phyloP scores from a whole-genome alignment of 306 rosid genomes.

The Vicia sativa region DNA sequence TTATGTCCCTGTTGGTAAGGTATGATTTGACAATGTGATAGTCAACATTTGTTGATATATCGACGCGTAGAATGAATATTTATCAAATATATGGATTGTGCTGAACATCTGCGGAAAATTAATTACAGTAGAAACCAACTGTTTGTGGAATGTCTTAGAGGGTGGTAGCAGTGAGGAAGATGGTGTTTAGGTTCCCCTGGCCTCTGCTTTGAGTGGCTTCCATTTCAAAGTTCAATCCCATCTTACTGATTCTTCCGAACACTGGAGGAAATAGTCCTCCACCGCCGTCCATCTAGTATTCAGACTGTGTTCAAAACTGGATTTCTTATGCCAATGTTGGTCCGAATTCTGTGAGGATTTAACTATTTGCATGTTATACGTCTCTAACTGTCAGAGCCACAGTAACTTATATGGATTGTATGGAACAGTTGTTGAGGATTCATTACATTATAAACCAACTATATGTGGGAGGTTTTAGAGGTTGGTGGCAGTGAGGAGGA shows the following conservation, averaged over 20 bases:
- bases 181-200: slow-evolving; percentile 7
- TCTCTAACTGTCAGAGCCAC: neutral
- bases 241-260: neutral
- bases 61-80: neutral
- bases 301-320: slow-evolving; percentile 1
- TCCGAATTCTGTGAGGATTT: neutral
- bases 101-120: slow-evolving; percentile 11
- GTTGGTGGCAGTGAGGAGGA: slow-evolving; percentile 23
- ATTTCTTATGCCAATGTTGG: slow-evolving; percentile 18
- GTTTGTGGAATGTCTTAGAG: slow-evolving; percentile 1
- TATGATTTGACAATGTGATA: slow-evolving; percentile 34
- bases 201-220: no score
- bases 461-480: slow-evolving; percentile 11
- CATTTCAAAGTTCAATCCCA: no score
- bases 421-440: slow-evolving; percentile 9
- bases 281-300: slow-evolving; percentile 1
- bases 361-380: neutral
- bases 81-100: slow-evolving; percentile 10
- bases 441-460: slow-evolving; percentile 5
- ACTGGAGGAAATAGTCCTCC: neutral
- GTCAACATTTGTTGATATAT: slow-evolving; percentile 18
- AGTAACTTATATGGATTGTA: slow-evolving; percentile 7
- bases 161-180: slow-evolving; percentile 23
- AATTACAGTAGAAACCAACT: slow-evolving; percentile 10
- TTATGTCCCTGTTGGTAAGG: slow-evolving; percentile 87